Evolutionary conservation across 208 protist species (phyloP), one percentile per base, ranked within the genome.

Genomic region (Zelonia costaricensis): DNA sequence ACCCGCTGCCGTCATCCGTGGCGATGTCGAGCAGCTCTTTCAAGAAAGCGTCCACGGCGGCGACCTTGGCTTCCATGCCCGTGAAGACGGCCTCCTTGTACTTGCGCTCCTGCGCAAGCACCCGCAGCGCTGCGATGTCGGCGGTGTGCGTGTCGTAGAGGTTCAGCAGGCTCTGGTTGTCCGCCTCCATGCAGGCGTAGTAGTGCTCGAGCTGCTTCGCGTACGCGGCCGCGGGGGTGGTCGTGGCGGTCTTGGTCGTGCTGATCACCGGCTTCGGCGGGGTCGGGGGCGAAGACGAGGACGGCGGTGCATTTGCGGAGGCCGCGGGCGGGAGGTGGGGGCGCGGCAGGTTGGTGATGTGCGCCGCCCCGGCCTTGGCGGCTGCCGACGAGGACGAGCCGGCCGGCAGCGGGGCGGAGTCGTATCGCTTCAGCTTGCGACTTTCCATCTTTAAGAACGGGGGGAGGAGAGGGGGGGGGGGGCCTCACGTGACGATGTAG

Each of bases 121-220:
- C 42, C 20, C 61, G 46, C 10, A 76, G 45, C 1, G 62, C 56
- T 18, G 54, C 62, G 7, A 76, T 61, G 31, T 78, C 59, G 25
- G 30, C 27, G 30, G 31, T 48, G 45, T 76, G 72, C 8, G 44
- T 48, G 20, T 72, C 60, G 69, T 74, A 78, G 36, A 61, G 42
- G 13, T 22, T 45, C 33, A 64, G 23, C 6, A 83, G 64, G 10
- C 62, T 57, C n/a, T 59, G 36, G 27, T 80, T 62, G 44, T 79
- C 78, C 42, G 72, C 56, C 42, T 84, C 74, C 51, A 84, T 59
- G 30, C 62, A 59, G 16, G 48, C 55, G 62, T 69, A 76, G 66
- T 76, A 80, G 38, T 54, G 31, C 54, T 76, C 77, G 30, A 84
- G 40, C 39, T 75, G 52, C 30, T 31, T 64, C 43, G 63, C 64